Evolutionary conservation across 257 asterid genomes (phyloP).

Genomic region (Ligustrum vulgare): DNA sequence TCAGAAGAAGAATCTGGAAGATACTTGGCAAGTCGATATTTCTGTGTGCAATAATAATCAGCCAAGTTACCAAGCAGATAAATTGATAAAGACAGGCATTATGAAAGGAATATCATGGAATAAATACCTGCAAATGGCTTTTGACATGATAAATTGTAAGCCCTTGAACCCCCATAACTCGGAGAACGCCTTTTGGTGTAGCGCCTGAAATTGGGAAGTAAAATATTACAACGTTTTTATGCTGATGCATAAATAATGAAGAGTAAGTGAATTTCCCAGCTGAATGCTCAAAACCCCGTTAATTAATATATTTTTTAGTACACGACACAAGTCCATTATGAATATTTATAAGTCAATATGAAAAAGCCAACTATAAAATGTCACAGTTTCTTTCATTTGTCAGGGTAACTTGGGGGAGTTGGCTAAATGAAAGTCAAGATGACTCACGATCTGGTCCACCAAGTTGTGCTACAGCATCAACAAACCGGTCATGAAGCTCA

Average conservation of each 20-base stretch:
- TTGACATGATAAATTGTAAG: conserved; percentile 95
- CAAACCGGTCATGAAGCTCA: conserved; percentile 87
- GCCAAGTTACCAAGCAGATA: conserved; percentile 11
- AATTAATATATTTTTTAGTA: neutral
- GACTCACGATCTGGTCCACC: conserved; percentile 95
- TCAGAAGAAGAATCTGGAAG: conserved; percentile 92
- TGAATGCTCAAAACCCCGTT: neutral
- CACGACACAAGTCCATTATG: neutral
- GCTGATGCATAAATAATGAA: neutral
- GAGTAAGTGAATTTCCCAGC: neutral
- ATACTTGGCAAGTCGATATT: conserved; percentile 95
- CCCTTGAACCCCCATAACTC: conserved; percentile 99
- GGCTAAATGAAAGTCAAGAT: conserved; percentile 20
- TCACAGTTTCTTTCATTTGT: neutral
- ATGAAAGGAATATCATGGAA: conserved; percentile 9
- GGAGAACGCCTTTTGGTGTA: conserved; percentile 96
- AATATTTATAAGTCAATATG: neutral
- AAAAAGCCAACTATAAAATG: neutral
- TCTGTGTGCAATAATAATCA: conserved; percentile 44
- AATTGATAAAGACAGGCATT: conserved; percentile 7
- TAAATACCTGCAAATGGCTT: conserved; percentile 90
- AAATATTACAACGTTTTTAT: conserved; percentile 17
- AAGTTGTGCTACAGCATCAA: conserved; percentile 91
- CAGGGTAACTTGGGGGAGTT: neutral
- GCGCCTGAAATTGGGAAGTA: conserved; percentile 59